These are phyloP conservation scores for Tripterygium wilfordii DNA, from an alignment of 177 flowering plant species.

Conservation along the genomic window DNA sequence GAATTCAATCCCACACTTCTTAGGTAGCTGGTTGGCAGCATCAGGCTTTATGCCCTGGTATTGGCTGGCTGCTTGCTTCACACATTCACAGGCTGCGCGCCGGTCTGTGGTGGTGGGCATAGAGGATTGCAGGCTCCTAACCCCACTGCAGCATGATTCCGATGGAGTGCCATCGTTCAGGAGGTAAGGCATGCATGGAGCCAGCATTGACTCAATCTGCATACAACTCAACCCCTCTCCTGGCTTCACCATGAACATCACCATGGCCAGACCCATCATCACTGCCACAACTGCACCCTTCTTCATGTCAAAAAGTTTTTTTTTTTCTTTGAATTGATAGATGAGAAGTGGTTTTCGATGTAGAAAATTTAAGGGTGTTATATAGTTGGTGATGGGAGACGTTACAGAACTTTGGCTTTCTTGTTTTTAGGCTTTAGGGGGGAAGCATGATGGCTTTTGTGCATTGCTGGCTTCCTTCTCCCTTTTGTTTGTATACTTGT, in stretches of 20 bases:
- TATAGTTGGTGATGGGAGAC: too few species aligned
- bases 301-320: too few species aligned
- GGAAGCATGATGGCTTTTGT: too few species aligned
- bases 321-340: too few species aligned
- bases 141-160: slow-evolving; percentile 14
- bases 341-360: too few species aligned
- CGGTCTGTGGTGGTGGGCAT: slow-evolving; percentile 9
- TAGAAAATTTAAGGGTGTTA: too few species aligned
- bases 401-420: too few species aligned
- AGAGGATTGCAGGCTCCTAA: neutral
- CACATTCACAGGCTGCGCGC: slow-evolving; percentile 19
- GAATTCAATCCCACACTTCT: slow-evolving; percentile 8
- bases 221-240: slow-evolving; percentile 1
- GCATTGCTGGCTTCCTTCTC: too few species aligned
- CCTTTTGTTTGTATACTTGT: too few species aligned
- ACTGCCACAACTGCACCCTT: slow-evolving; percentile 1
- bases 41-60: slow-evolving; percentile 7
- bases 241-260: slow-evolving; percentile 6
- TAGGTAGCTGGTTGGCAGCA: slow-evolving; percentile 13
- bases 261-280: slow-evolving; percentile 1
- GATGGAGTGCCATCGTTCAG: neutral
- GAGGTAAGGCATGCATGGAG: slow-evolving; percentile 2
- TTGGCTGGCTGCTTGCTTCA: slow-evolving; percentile 15
- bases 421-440: too few species aligned
- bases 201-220: neutral